Conservation (phyloP, 2,329 filamentous ascomycete genomes). For the Epichloe sp. region DNA sequence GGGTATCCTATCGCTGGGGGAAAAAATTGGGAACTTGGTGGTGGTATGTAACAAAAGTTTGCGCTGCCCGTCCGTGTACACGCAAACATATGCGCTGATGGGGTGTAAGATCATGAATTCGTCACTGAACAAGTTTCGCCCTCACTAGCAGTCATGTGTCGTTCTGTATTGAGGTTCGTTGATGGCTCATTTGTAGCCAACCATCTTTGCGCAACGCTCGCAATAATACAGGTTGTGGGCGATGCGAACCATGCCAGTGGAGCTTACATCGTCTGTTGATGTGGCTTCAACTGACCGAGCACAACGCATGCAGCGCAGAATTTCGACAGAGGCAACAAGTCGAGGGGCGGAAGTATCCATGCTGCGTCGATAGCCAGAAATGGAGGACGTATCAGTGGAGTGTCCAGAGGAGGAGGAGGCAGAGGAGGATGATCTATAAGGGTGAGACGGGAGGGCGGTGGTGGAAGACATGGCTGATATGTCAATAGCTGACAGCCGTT, state of each 20-base stretch:
- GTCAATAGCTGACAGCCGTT: not conserved
- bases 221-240: constrained; percentile 56
- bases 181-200: constrained; percentile 43
- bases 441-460: constrained; percentile 7
- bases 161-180: not conserved
- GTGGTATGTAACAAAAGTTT: not conserved
- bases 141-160: not conserved
- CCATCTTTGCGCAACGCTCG: constrained; percentile 47
- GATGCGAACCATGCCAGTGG: constrained; percentile 51
- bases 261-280: constrained; percentile 43
- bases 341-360: constrained; percentile 32
- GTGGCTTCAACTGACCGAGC: constrained; percentile 47
- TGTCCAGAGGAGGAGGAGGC: constrained; percentile 29
- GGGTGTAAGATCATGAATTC: not conserved
- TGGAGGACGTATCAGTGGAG: constrained; percentile 20
- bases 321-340: constrained; percentile 40
- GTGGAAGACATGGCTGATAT: constrained; percentile 8
- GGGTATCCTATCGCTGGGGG: constrained; percentile 3
- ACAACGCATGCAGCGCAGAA: constrained; percentile 50
- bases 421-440: constrained; percentile 14
- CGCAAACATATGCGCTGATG: not conserved
- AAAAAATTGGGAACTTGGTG: not conserved
- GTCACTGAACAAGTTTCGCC: not conserved
- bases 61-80: not conserved
- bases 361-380: constrained; percentile 25